Percentiles rank a stretch among this genome's conserved stretches.
Evolutionary conservation across 2,329 filamentous ascomycete species (phyloP).

Genomic region (Colletotrichum lini): DNA sequence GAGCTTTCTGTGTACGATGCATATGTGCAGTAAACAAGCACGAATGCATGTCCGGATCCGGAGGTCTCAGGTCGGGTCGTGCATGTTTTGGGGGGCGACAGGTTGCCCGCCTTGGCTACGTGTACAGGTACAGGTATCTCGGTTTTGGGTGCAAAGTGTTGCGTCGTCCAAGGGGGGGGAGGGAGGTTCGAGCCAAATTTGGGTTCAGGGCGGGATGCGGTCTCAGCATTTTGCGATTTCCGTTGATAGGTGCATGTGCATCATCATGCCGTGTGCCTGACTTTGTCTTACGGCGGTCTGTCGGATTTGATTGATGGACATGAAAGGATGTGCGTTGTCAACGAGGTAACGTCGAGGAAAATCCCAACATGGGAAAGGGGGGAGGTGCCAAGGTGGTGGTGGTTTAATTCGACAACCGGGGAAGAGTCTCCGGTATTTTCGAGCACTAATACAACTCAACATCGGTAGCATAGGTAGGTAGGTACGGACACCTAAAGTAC

Average conservation of each 20-base stretch:
- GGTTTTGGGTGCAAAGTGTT: background rate
- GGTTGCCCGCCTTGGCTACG: too few relatives aligned
- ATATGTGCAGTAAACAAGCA: too few relatives aligned
- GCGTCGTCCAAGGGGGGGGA: background rate
- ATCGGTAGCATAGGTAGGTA: too few relatives aligned
- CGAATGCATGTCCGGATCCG: background rate
- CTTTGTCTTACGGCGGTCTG: slow-evolving; percentile 1
- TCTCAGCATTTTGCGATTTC: background rate
- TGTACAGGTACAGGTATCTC: too few relatives aligned
- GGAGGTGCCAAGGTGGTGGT: background rate
- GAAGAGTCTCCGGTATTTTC: slow-evolving; percentile 34
- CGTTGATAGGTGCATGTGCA: slow-evolving; percentile 7
- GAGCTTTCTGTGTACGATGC: too few relatives aligned
- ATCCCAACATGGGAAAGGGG: background rate
- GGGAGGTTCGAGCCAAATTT: slow-evolving; percentile 8
- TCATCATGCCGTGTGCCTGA: slow-evolving; percentile 26
- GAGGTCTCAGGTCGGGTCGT: slow-evolving; percentile 1
- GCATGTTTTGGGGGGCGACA: background rate
- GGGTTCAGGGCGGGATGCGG: background rate
- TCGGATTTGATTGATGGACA: slow-evolving; percentile 9
- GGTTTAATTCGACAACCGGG: slow-evolving; percentile 13
- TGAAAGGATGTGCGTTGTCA: slow-evolving; percentile 11
- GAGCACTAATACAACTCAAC: too few relatives aligned
- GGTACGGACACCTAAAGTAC: too few relatives aligned
- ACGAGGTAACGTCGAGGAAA: slow-evolving; percentile 9